Evolutionary conservation across 139 green algal genomes (phyloP), one percentile per base, ranked within the genome.

Genomic region (Microglena sp.): DNA sequence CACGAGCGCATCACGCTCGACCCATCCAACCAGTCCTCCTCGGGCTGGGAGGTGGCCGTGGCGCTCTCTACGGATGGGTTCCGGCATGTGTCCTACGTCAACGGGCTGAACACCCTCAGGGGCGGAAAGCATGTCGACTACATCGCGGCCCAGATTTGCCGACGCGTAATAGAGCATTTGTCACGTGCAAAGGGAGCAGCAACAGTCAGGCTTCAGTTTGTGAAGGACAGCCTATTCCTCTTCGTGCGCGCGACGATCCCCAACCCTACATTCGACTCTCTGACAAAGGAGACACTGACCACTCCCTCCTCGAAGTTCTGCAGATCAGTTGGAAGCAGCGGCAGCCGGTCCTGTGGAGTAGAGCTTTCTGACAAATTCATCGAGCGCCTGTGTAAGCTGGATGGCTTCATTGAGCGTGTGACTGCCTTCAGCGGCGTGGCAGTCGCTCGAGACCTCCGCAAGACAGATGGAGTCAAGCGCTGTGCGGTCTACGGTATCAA

Each of bases 211-310:
- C 5, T 55, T 22, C 62, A 73, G 32, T 70, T 78, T 43, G 68
- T 88, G 18, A 79, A 80, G 50, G 78, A 81, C 71, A 73, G 85
- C 63, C 35, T 85, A 21, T 83, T 76, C 64, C 68, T 88, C 32
- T 88, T 88, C 36, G 69, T 88, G 31, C 80, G 81, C 55, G 61
- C 71, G 33, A 45, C 81, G 18, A 68, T 88, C 15, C 80, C 83
- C 27, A 85, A 87, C 46, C 82, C 82, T 11, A 65, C 73, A 2
- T 88, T 88, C 46, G 82, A 88, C 69, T 81, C 68, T 1, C 82
- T 62, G 62, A 80, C 73, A 29, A 87, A 87, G 55, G 78, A 86
- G 71, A 81, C 66, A 28, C 62, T 87, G 21, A 87, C 74, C 29
- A 79, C 73, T 5, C 66, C 69, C n/a, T 30, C 55, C 30, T 40